A percentile compares a stretch with the other conserved stretches of the same genome.
These are phyloP conservation scores for Chernovozyma aurita DNA, from an alignment of 1,139 yeast genomes.

Conservation along the genomic window DNA sequence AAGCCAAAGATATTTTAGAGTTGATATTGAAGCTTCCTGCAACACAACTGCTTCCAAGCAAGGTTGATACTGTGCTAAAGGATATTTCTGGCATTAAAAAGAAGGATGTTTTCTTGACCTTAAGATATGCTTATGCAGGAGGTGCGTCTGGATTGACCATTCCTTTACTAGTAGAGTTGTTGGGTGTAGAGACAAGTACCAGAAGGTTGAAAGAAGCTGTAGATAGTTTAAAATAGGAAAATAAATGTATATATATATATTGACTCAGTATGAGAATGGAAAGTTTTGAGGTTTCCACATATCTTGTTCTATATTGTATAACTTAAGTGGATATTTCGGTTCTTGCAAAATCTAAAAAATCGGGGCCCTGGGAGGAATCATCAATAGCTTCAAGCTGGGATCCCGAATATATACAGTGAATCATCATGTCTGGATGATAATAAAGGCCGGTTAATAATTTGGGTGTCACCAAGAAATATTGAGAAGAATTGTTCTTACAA, in stretches of 20 bases:
- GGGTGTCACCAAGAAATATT: slow-evolving; percentile 91
- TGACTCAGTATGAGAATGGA: neutral
- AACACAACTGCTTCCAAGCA: slow-evolving; percentile 5
- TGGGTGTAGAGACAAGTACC: slow-evolving; percentile 47
- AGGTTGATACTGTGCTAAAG: slow-evolving; percentile 13
- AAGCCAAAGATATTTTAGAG: slow-evolving; percentile 11
- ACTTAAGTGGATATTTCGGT: slow-evolving; percentile 1
- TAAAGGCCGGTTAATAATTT: slow-evolving; percentile 75
- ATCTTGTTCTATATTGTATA: too few species aligned
- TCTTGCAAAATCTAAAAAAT: slow-evolving; percentile 24
- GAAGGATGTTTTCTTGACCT: slow-evolving; percentile 52
- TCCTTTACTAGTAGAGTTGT: slow-evolving; percentile 50
- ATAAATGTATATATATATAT: neutral
- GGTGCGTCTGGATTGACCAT: slow-evolving; percentile 67
- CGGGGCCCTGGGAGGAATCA: slow-evolving; percentile 11
- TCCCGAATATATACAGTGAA: slow-evolving; percentile 87
- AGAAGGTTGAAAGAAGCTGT: slow-evolving; percentile 30
- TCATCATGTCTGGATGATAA: slow-evolving; percentile 78
- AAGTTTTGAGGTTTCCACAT: slow-evolving; percentile 1
- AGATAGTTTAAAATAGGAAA: slow-evolving; percentile 2
- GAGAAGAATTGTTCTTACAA: slow-evolving; percentile 57
- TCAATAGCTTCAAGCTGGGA: slow-evolving; percentile 26
- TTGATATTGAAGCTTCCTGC: neutral
- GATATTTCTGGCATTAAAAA: slow-evolving; percentile 23
- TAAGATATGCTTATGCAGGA: slow-evolving; percentile 74